phyloP scores from a whole-genome alignment of 2,329 filamentous ascomycete species.

The Rhinocladiella similis region DNA sequence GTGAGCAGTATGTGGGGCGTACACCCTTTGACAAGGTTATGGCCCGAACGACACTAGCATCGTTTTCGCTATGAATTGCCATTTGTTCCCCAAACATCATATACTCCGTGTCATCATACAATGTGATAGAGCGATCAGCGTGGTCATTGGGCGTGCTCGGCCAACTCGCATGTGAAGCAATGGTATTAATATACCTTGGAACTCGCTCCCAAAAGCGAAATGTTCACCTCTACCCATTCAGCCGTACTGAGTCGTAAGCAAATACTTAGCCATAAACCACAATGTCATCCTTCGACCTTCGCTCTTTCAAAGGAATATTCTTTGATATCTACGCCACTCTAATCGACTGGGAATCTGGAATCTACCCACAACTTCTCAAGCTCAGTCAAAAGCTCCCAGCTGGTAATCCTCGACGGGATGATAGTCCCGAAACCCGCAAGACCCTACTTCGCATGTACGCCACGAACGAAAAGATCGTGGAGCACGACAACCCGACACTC shows the following conservation, averaged over 20 bases:
- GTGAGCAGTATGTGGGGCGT: too few species aligned
- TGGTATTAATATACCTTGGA: background rate
- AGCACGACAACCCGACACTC: slow-evolving; percentile 9
- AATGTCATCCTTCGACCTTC: background rate
- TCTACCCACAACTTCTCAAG: slow-evolving; percentile 34
- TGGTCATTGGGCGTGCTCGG: background rate
- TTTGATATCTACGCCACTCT: slow-evolving; percentile 82
- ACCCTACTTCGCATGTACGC: slow-evolving; percentile 7
- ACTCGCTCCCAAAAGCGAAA: background rate
- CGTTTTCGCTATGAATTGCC: too few species aligned
- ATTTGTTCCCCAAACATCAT: background rate
- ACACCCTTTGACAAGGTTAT: too few species aligned
- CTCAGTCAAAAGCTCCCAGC: background rate
- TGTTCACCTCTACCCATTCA: background rate
- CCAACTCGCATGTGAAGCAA: background rate
- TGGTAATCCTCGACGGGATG: background rate
- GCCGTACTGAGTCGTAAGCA: background rate
- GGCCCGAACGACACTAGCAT: too few species aligned
- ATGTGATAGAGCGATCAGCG: background rate
- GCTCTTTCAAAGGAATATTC: slow-evolving; percentile 44
- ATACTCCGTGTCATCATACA: background rate
- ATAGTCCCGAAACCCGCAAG: slow-evolving; percentile 3
- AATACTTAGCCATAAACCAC: background rate
- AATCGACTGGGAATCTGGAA: slow-evolving; percentile 72
- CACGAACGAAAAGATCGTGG: slow-evolving; percentile 3